These are phyloP conservation scores for Aeschynomene evenia DNA, from an alignment of 306 rosid species.

Conservation along the genomic window DNA sequence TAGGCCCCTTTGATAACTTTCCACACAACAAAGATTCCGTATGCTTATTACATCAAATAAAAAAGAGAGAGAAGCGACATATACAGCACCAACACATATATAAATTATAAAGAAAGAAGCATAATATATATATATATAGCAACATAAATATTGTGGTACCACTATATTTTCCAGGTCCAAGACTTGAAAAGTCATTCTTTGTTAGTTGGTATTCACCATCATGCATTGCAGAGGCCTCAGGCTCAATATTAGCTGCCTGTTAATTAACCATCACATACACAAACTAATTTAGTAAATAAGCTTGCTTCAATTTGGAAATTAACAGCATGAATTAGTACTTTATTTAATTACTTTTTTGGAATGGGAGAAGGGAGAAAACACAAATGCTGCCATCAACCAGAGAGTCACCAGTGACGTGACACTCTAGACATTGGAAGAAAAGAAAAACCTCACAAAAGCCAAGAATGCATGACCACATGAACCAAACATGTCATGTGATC, in stretches of 20 bases:
- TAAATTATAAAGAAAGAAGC: slow-evolving; percentile 4
- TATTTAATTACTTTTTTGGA: not conserved
- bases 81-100: not conserved
- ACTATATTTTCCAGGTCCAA: slow-evolving; percentile 82
- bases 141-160: slow-evolving; percentile 52
- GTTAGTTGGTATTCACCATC: slow-evolving; percentile 70
- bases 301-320: not conserved
- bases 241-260: slow-evolving; percentile 91
- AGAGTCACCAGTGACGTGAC: slow-evolving; percentile 4
- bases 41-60: not conserved
- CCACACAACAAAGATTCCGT: slow-evolving; percentile 3
- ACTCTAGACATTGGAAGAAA: not conserved
- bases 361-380: not conserved
- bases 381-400: not conserved
- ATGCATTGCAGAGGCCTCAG: slow-evolving; percentile 73
- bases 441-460: not conserved
- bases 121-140: too few relatives aligned
- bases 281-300: too few relatives aligned
- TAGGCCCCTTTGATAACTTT: slow-evolving; percentile 27
- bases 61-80: slow-evolving; percentile 16
- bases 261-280: slow-evolving; percentile 28
- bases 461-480: slow-evolving; percentile 8
- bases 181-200: slow-evolving; percentile 73
- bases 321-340: not conserved
- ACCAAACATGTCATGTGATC: slow-evolving; percentile 30